Evolutionary conservation across 371 early-diverging fungal genomes (phyloP), one percentile per base, ranked within the genome.

Genomic region (Pancytospora philotis): DNA sequence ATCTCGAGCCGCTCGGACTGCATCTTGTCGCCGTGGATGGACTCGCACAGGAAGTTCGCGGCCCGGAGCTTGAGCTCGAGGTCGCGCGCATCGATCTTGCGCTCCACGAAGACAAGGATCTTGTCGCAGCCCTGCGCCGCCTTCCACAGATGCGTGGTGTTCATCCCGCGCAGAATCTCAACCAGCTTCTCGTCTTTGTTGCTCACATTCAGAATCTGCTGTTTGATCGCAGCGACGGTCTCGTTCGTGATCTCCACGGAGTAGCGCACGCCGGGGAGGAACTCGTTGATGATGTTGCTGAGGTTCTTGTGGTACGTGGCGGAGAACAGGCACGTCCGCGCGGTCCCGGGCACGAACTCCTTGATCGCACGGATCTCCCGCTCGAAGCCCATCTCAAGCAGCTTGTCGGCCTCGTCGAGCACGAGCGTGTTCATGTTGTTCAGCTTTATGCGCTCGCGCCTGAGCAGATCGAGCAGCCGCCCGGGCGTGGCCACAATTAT

Each of bases 351-450:
- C 27, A 66, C 45, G 53, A 55, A 68, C 16, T 28, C 32, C 36
- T 73, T 63, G 27, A 80, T 75, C 1, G 31, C 31, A 34, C 49
- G 90, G 62, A 96, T 90, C 67, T 92, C 93, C 4, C 86, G 81
- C 76, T 91, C 92, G 73, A 93, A 92, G 37, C 94, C 93, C 89
- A 90, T 88, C 77, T 96, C 95, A 69, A 95, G 87, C 90, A 95
- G 91, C 71, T 92, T 87, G 80, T 96, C 95, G 37, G 93, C 95
- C 83, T 98, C 98, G 79, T 98, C 98, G 87, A 95, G 87, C 13
- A 95, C 92, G 10, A 94, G 92, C 88, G 76, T 88, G 87, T 1
- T 87, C 83, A 83, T 87, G 87, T 75, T 89, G 88, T 75, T 84
- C 86, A 63, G 91, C 81, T 0, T 88, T 88, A 51, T 90, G 84